phyloP scores from a whole-genome alignment of 2,329 filamentous ascomycete species.

The Xylaria sp. region DNA sequence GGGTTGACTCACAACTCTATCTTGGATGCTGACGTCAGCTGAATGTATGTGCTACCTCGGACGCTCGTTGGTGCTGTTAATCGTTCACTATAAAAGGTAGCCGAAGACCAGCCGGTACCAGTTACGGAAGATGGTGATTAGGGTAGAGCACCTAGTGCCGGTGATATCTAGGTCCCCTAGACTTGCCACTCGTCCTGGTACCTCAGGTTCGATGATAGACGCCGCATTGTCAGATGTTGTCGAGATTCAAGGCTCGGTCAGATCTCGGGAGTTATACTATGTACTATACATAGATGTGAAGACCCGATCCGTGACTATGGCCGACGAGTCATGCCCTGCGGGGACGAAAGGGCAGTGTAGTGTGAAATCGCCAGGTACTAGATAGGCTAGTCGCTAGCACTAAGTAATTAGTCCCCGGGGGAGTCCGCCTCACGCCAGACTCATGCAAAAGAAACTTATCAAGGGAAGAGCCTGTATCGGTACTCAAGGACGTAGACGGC shows the following conservation, averaged over 20 bases:
- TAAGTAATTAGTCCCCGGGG: neutral
- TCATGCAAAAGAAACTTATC: conserved; percentile 3
- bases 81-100: neutral
- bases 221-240: neutral
- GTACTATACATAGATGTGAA: neutral
- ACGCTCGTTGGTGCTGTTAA: neutral
- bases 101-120: neutral
- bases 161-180: neutral
- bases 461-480: neutral
- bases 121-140: neutral
- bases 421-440: neutral
- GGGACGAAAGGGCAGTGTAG: neutral
- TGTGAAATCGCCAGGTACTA: conserved; percentile 1
- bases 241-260: conserved; percentile 1
- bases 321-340: neutral
- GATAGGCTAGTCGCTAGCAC: neutral
- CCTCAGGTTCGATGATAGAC: conserved; percentile 2
- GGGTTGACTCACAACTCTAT: neutral
- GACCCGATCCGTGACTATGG: neutral
- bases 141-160: neutral
- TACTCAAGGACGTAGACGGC: neutral
- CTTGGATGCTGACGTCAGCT: conserved; percentile 17
- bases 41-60: neutral
- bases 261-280: conserved; percentile 15
- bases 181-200: too few relatives aligned